These are phyloP conservation scores for Pichia occidentalis DNA, from an alignment of 805 yeast genomes.

Conservation along the genomic window DNA sequence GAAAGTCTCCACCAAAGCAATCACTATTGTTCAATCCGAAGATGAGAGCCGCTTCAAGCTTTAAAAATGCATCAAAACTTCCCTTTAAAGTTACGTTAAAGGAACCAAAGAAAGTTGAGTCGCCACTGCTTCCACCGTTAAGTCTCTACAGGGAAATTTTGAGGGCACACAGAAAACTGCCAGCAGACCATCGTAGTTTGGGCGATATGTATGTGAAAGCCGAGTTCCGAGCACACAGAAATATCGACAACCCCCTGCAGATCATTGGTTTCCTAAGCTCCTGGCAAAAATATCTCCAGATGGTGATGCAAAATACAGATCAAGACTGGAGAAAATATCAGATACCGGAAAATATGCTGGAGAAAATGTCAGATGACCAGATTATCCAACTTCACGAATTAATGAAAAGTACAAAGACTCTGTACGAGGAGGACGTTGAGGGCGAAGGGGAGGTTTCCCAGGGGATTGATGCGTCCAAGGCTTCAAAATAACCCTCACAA, in stretches of 20 bases:
- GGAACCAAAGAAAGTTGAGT: constrained; percentile 21
- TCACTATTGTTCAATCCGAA: no score
- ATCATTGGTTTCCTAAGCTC: constrained; percentile 88
- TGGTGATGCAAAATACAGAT: constrained; percentile 39
- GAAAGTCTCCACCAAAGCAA: no score
- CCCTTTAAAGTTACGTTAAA: constrained; percentile 27
- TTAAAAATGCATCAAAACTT: constrained; percentile 13
- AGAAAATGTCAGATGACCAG: constrained; percentile 87
- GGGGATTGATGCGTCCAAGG: no score
- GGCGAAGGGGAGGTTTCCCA: constrained; percentile 5
- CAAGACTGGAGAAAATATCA: constrained; percentile 60
- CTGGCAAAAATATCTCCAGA: constrained; percentile 82
- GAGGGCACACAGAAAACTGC: constrained; percentile 71
- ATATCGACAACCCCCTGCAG: constrained; percentile 82
- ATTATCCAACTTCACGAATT: constrained; percentile 73
- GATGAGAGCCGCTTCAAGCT: constrained; percentile 25
- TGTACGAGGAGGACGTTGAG: constrained; percentile 17
- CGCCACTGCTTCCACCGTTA: constrained; percentile 73
- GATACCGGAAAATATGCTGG: constrained; percentile 58
- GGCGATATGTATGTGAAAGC: constrained; percentile 88
- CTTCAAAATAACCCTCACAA: no score
- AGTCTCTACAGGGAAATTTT: constrained; percentile 71
- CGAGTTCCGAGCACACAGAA: constrained; percentile 81
- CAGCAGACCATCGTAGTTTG: constrained; percentile 59
- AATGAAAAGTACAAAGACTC: constrained; percentile 57